Base-by-base conservation (phyloP, 768 basidiomycete species). In the Leccinum variicolor region DNA sequence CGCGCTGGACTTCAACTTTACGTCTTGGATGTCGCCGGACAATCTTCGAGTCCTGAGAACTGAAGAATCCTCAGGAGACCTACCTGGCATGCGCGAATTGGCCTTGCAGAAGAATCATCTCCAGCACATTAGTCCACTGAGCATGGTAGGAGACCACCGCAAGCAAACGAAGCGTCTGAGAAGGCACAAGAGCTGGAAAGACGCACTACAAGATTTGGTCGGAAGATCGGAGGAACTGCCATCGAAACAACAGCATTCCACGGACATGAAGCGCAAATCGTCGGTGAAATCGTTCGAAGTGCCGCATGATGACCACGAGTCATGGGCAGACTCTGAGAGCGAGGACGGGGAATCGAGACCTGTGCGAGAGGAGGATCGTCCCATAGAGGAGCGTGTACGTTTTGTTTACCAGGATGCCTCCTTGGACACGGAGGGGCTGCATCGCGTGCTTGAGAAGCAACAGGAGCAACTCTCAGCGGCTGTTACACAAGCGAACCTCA, bases 1-100 rank as follows among this genome's bases (percentile, higher is more conserved):
- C 0, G 90, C 90, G 25, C 81, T 98, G 47, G 95, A 98, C 72
- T 98, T 99, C 77, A 98, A 98, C 71, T 98, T 96, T 67, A 94
- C 93, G 0, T 96, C 94, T 21, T 98, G 96, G 96, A 94, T 94
- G 92, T 82, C 90, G 0, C 85, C 86, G 9, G 82, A 82, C 19
- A 86, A 98, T 70, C 78, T 98, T 55, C 86, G 84, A 5, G 89
- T 96, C 28, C 78, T 98, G 14, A 84, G 89, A 53, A 84, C 89
- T 3, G 95, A 98, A 70, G 91, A 93, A 67, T 94, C 93, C 1
- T 86, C 89, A 14, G 84, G 89, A 0, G 83, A 91, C 70, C 77
- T 98, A 14, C 83, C 89, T 26, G 87, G 87, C 1, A 74, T 95
- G 59, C 80, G 76, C 47, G 86, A 85, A 58, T 66, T 88, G 39